A percentile compares a stretch with the other conserved stretches of the same genome.
Conservation (phyloP, 768 basidiomycete genomes). For the Psilocybe tampanensis region DNA sequence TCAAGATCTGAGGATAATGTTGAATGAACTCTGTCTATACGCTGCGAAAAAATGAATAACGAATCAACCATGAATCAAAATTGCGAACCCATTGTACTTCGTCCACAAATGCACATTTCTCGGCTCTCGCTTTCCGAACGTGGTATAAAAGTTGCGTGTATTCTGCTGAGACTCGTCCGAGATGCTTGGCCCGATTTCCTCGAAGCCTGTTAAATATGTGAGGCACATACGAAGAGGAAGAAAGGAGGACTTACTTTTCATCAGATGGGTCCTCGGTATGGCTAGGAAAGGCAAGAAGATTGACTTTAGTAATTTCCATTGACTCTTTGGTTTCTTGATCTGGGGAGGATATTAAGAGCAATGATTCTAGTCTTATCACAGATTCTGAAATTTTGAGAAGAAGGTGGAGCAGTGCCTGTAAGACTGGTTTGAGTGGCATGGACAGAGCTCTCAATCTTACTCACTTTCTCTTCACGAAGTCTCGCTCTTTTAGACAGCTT, state of each 20-base stretch:
- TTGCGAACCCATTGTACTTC: constrained; percentile 83
- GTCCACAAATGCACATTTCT: constrained; percentile 79
- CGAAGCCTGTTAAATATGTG: constrained; percentile 42
- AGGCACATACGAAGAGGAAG: background rate
- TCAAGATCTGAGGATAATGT: constrained; percentile 88
- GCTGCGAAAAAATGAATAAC: constrained; percentile 38
- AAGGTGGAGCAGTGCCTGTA: constrained; percentile 79
- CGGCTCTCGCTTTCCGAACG: constrained; percentile 74
- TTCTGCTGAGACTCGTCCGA: constrained; percentile 84
- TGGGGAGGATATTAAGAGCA: constrained; percentile 71
- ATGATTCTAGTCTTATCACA: constrained; percentile 81
- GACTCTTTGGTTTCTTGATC: constrained; percentile 40
- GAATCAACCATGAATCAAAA: constrained; percentile 14
- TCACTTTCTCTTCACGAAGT: constrained; percentile 86
- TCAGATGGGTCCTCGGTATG: constrained; percentile 45
- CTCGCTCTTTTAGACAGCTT: constrained; percentile 75
- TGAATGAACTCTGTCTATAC: constrained; percentile 80
- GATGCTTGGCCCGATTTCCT: constrained; percentile 74
- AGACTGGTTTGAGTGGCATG: background rate
- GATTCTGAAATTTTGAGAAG: constrained; percentile 94
- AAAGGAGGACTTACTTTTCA: constrained; percentile 35
- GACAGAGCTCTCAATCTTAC: constrained; percentile 3
- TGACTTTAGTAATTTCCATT: constrained; percentile 35
- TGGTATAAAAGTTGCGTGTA: constrained; percentile 94
- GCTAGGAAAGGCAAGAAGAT: constrained; percentile 26